Base-by-base conservation (phyloP, 352 stramenopile genomes). In the Pythium phragmitis region DNA sequence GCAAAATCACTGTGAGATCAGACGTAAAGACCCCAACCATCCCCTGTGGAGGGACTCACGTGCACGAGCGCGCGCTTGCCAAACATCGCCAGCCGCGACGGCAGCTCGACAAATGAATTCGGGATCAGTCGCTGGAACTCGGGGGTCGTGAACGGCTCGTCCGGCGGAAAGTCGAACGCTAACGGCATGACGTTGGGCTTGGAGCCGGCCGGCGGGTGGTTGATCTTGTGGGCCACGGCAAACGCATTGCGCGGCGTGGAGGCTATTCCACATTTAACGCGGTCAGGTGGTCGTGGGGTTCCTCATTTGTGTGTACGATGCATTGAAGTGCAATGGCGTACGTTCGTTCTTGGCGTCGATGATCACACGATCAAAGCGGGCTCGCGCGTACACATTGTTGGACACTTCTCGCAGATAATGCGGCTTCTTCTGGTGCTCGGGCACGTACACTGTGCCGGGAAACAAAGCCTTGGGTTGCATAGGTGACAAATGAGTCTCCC, bases 301-400 rank as follows among this genome's bases (percentile, higher is more conserved):
- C 37, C 37, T 42, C 37, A 12, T 3, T 46, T 46, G 39, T 3
- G 14, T 46, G 17, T n/a, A 26, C 0, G 34, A 9, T 2, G 34
- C 7, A 11, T 13, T 39, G 7, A 3, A 39, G 34, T 39, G 7
- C 34, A 12, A 39, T 46, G 57, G 23, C 61, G 54, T 50, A 95
- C 87, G 73, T 53, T 88, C 80, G 60, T 88, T 81, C 58, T 91
- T 92, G 47, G 80, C 87, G 43, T 96, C 80, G 61, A 96, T 94
- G 52, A 96, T 88, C 17, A 91, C 80, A 70, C 87, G 91, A 72
- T 96, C 87, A 53, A 96, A 96, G 8, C 87, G 83, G 19, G 85
- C 85, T 36, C 87, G 77, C 23, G 87, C 85, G 56, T 79, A 96
- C 17, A 74, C 61, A 56, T 96, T 96, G 67, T 91, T 80, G 7